A percentile compares a stretch with the other conserved stretches of the same genome.
Conservation (phyloP, 768 basidiomycete genomes). For the Lactarius vividus region DNA sequence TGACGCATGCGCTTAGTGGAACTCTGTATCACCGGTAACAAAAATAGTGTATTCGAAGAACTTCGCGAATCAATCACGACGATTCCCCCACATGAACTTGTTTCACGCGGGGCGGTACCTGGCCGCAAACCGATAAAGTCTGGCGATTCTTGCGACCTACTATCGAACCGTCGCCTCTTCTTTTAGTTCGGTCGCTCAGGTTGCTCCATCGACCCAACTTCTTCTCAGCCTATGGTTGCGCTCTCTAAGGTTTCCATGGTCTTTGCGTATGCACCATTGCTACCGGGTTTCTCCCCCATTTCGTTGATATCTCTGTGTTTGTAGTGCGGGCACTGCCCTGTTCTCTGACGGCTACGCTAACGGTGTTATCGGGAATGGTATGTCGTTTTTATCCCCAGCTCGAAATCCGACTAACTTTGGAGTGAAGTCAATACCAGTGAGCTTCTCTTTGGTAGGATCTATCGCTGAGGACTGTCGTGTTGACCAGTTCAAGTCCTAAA, state of each 20-base stretch:
- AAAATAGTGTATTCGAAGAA: neutral
- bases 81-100: neutral
- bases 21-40: neutral
- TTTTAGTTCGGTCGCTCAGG: neutral
- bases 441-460: conserved; percentile 28
- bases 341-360: conserved; percentile 92
- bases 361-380: conserved; percentile 73
- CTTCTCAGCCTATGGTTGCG: conserved; percentile 7
- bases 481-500: conserved; percentile 52
- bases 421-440: conserved; percentile 63
- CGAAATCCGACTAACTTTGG: conserved; percentile 11
- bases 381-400: conserved; percentile 32
- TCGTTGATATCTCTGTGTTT: conserved; percentile 4
- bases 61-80: neutral
- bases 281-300: conserved; percentile 7
- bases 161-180: neutral
- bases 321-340: conserved; percentile 80
- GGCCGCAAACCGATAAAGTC: conserved; percentile 6
- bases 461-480: neutral
- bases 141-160: neutral
- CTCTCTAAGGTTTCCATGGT: conserved; percentile 71
- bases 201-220: neutral
- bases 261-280: conserved; percentile 60
- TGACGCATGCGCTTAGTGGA: conserved; percentile 13
- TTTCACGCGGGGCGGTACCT: conserved; percentile 1